Evolutionary conservation across 805 yeast genomes (phyloP).

Genomic region (Teunomyces aglyptinius): DNA sequence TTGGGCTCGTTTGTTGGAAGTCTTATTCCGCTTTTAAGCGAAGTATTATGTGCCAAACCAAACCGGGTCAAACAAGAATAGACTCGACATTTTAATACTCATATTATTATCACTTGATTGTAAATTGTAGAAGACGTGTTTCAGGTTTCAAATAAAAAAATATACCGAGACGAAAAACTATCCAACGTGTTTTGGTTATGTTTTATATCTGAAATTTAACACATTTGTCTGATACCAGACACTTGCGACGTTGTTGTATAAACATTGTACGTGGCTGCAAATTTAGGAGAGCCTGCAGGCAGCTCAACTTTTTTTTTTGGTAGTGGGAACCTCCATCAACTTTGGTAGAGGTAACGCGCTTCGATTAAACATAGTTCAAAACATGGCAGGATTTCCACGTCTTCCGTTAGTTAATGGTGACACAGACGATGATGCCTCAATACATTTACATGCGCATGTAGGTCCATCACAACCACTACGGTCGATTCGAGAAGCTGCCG

Average conservation of each 20-base stretch:
- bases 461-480: slow-evolving; percentile 39
- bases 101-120: background rate
- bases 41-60: background rate
- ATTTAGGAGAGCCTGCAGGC: too few species aligned
- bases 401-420: slow-evolving; percentile 39
- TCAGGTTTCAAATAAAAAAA: background rate
- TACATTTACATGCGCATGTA: slow-evolving; percentile 35
- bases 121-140: background rate
- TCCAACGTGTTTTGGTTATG: too few species aligned
- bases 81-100: background rate
- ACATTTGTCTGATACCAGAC: background rate
- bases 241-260: background rate
- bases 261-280: background rate
- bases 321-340: too few species aligned
- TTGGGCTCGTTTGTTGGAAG: slow-evolving; percentile 69
- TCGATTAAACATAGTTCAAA: background rate
- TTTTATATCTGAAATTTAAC: background rate
- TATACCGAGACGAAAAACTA: background rate
- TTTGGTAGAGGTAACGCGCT: background rate
- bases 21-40: slow-evolving; percentile 6
- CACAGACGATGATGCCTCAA: slow-evolving; percentile 43
- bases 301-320: too few species aligned
- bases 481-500: background rate
- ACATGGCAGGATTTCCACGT: slow-evolving; percentile 27
- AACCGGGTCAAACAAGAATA: background rate